These are phyloP conservation scores for Globisporangium middletonii DNA, from an alignment of 352 stramenopile species.

Conservation along the genomic window DNA sequence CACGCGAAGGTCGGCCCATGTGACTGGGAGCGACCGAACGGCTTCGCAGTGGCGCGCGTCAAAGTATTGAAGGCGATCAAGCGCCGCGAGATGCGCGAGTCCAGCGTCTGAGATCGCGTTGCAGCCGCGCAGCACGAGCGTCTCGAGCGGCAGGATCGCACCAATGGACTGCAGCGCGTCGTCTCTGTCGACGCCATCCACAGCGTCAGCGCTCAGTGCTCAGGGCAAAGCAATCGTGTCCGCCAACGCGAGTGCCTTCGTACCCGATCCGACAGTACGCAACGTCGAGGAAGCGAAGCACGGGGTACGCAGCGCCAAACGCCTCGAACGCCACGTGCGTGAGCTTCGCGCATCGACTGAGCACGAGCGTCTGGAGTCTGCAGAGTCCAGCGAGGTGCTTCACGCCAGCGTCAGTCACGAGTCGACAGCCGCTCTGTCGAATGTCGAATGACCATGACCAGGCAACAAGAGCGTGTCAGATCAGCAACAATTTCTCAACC, in stretches of 20 bases:
- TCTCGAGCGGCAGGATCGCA: conserved; percentile 26
- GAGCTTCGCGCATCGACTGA: conserved; percentile 50
- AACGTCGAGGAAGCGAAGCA: conserved; percentile 45
- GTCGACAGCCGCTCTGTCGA: conserved; percentile 38
- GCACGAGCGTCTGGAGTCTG: conserved; percentile 43
- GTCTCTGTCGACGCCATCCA: conserved; percentile 16
- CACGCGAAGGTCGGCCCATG: conserved; percentile 52
- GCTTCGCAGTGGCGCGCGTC: conserved; percentile 62
- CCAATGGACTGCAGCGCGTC: conserved; percentile 26
- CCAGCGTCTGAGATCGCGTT: conserved; percentile 27
- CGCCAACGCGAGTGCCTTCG: neutral
- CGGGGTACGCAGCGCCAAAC: conserved; percentile 31
- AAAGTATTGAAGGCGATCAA: conserved; percentile 49
- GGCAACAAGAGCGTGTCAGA: neutral
- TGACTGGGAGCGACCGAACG: conserved; percentile 36
- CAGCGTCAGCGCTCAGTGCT: neutral
- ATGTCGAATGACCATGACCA: neutral
- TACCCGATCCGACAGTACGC: conserved; percentile 48
- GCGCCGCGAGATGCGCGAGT: conserved; percentile 19
- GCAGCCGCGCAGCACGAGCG: conserved; percentile 43
- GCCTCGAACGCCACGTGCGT: conserved; percentile 40
- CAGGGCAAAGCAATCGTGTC: neutral
- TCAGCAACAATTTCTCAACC: neutral
- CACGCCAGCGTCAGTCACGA: conserved; percentile 50
- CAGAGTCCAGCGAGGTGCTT: conserved; percentile 34